Percentiles rank a stretch among this genome's conserved stretches.
Conservation (phyloP, 768 basidiomycete species). For the Leccinum variicolor region DNA sequence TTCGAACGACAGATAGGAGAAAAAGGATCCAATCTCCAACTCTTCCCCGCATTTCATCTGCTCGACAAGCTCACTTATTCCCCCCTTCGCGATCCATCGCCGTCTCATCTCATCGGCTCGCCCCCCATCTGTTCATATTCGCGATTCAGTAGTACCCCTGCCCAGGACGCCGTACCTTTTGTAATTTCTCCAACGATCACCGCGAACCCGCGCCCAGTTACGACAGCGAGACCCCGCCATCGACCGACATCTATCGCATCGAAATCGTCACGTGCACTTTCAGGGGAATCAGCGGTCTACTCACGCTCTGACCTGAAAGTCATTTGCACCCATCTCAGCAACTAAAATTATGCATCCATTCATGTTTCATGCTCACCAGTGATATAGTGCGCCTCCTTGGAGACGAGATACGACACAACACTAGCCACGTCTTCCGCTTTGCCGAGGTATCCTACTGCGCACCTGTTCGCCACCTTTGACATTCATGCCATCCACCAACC, state of each 20-base stretch:
- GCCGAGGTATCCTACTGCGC: slow-evolving; percentile 9
- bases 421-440: slow-evolving; percentile 22
- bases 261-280: slow-evolving; percentile 2
- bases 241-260: not conserved
- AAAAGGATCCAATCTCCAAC: slow-evolving; percentile 4
- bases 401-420: slow-evolving; percentile 31
- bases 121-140: not conserved
- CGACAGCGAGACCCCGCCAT: slow-evolving; percentile 15
- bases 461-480: not conserved
- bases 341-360: not conserved
- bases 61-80: not conserved
- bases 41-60: slow-evolving; percentile 15
- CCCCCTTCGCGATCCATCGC: slow-evolving; percentile 23
- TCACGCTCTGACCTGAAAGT: not conserved
- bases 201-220: not conserved
- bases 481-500: not conserved
- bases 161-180: not conserved
- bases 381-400: slow-evolving; percentile 27
- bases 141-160: slow-evolving; percentile 1
- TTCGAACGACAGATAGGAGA: slow-evolving; percentile 13
- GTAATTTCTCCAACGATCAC: not conserved
- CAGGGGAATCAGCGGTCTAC: not conserved
- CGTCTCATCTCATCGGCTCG: slow-evolving; percentile 7
- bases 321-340: not conserved
- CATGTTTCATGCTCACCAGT: slow-evolving; percentile 19